These are phyloP conservation scores for Lepraria neglecta DNA, from an alignment of 495 filamentous ascomycete species.

Conservation along the genomic window DNA sequence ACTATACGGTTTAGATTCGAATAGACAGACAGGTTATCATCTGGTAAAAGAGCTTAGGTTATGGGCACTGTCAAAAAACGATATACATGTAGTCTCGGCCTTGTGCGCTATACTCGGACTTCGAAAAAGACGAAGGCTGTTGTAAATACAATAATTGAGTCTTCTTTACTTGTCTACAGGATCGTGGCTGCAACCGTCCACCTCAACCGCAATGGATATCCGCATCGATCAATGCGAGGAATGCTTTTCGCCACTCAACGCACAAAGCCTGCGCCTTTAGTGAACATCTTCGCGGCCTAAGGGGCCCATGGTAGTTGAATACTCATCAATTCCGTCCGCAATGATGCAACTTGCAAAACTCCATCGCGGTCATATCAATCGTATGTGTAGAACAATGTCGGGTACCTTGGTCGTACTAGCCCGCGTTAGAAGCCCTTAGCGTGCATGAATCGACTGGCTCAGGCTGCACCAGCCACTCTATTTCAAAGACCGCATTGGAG, in stretches of 20 bases:
- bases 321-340: no score
- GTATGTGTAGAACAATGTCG: constrained; percentile 4
- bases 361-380: constrained; percentile 7
- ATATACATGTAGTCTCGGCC: background rate
- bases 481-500: constrained; percentile 23
- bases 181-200: background rate
- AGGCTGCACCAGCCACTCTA: constrained; percentile 21
- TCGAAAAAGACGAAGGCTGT: background rate
- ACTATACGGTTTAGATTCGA: constrained; percentile 16
- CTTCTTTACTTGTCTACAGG: background rate
- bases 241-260: no score
- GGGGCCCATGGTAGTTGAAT: no score
- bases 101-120: background rate
- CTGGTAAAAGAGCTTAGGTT: constrained; percentile 3
- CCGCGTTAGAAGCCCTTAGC: constrained; percentile 10
- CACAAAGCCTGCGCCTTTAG: no score
- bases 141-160: constrained; percentile 16
- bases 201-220: background rate
- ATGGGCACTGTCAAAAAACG: background rate
- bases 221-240: no score
- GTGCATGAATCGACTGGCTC: constrained; percentile 17
- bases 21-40: constrained; percentile 1
- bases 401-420: constrained; percentile 9
- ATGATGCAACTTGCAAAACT: constrained; percentile 1
- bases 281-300: no score